Base-by-base conservation (phyloP, 2,329 filamentous ascomycete genomes). In the Fusarium euwallaceae region DNA sequence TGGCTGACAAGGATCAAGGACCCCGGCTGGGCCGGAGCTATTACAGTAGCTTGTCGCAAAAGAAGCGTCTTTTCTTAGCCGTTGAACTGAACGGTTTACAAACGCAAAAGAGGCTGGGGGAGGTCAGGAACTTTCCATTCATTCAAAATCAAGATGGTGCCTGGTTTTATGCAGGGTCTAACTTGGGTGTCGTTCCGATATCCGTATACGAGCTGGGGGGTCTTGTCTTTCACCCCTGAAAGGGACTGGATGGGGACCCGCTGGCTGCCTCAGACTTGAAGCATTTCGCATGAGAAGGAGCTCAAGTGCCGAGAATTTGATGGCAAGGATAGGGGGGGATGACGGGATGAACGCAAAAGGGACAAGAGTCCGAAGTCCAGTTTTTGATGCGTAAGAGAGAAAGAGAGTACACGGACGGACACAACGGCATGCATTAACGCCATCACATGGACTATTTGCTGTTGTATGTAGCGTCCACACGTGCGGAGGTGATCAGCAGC, bases 121-220 rank as follows among this genome's bases (percentile, higher is more conserved):
- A 36, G 24, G 64, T 67, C 70, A 70, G 66, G 53, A 67, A 64
- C 70, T 71, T 27, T 60, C 61, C 58, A 39, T 55, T 32, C 27
- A 53, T 53, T 27, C 32, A 2, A 34, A 53, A 32, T 65, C 48
- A 65, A 65, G 43, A 37, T 56, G 71, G 61, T 74, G 61, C 51
- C 36, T 58, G 29, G 27, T 32, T 65, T 69, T 56, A 75, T 72
- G 72, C 72, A 75, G 65, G 70, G 65, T 64, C 66, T 75, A 34
- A 59, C 41, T 69, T 55, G 48, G 27, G 48, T 17, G 48, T 17
- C 48, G 27, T 20, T 39, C 69, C 45, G 32, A 75, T 75, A 53
- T 55, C 74, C 69, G 72, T 55, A 53, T 53, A 55, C 48, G 48
- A 34, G 27, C 74, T 58, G 60, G 61, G 61, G 71, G 43, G 58